phyloP scores from a whole-genome alignment of 2,329 filamentous ascomycete genomes.

The Westerdykella sp. region DNA sequence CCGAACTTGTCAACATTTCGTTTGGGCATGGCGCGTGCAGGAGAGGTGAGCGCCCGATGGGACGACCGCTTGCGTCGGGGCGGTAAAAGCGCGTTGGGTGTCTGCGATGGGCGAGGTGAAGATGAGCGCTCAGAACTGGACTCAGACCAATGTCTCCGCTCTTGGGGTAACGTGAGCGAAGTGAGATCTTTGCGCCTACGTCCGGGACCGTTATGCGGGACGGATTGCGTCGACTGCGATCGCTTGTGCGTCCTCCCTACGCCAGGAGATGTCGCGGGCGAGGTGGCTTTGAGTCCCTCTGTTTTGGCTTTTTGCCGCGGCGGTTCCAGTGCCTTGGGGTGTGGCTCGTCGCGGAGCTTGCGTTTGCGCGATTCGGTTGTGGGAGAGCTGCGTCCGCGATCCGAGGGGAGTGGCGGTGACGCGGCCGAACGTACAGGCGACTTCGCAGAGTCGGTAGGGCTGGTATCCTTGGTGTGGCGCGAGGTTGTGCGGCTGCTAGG shows the following conservation, averaged over 20 bases:
- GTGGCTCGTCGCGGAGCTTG: slow-evolving; percentile 35
- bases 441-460: slow-evolving; percentile 23
- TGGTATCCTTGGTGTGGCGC: slow-evolving; percentile 31
- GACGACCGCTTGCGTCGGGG: slow-evolving; percentile 54
- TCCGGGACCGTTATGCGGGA: slow-evolving; percentile 20
- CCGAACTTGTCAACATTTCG: slow-evolving; percentile 90
- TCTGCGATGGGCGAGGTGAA: slow-evolving; percentile 28
- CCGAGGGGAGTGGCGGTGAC: slow-evolving; percentile 22
- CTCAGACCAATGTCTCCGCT: slow-evolving; percentile 30
- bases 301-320: slow-evolving; percentile 37
- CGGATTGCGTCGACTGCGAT: slow-evolving; percentile 35
- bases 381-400: slow-evolving; percentile 34
- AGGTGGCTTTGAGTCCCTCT: slow-evolving; percentile 29
- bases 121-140: slow-evolving; percentile 35
- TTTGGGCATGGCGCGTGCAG: slow-evolving; percentile 59
- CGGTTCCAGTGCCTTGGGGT: slow-evolving; percentile 32
- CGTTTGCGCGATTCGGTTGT: slow-evolving; percentile 37
- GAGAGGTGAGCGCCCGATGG: slow-evolving; percentile 52
- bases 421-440: slow-evolving; percentile 21
- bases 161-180: slow-evolving; percentile 24
- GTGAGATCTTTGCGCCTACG: slow-evolving; percentile 33
- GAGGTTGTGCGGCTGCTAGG: slow-evolving; percentile 31
- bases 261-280: slow-evolving; percentile 26
- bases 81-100: slow-evolving; percentile 18
- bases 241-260: slow-evolving; percentile 34